A percentile compares a stretch with the other conserved stretches of the same genome.
Evolutionary conservation across 75 land plant species (phyloP).

Genomic region (Cryptomeria japonica): DNA sequence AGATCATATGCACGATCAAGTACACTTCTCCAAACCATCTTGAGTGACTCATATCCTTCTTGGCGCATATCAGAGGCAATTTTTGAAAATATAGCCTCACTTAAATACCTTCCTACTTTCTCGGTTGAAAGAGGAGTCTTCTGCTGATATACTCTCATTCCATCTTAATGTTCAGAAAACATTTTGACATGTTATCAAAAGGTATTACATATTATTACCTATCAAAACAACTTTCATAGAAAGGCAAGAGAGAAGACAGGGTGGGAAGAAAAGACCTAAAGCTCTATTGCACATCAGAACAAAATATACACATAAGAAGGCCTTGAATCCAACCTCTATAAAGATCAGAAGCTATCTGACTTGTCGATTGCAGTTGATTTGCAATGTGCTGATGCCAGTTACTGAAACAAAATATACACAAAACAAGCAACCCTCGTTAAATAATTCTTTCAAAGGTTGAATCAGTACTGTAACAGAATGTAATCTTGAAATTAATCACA

Average conservation of each 20-base stretch:
- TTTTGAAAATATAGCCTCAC: conserved; percentile 22
- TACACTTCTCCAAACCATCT: conserved; percentile 36
- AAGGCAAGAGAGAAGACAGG: too few relatives aligned
- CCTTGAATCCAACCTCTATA: conserved; percentile 1
- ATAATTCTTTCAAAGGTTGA: neutral
- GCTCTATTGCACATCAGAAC: neutral
- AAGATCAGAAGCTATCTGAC: neutral
- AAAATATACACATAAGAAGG: neutral
- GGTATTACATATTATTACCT: neutral
- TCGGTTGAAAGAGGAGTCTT: conserved; percentile 3
- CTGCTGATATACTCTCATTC: neutral
- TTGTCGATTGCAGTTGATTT: neutral
- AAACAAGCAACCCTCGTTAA: neutral
- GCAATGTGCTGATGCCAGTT: neutral
- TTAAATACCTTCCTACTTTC: neutral
- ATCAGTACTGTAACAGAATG: neutral
- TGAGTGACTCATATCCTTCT: conserved; percentile 34
- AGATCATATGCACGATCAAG: conserved; percentile 41
- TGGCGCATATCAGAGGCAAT: conserved; percentile 17
- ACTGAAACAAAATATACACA: neutral
- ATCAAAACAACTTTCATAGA: neutral
- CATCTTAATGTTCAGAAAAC: neutral
- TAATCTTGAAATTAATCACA: neutral
- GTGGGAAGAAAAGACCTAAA: neutral
- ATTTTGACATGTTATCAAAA: neutral